Base-by-base conservation (phyloP, 208 protist genomes). In the Trypanosomatidae sp. region DNA sequence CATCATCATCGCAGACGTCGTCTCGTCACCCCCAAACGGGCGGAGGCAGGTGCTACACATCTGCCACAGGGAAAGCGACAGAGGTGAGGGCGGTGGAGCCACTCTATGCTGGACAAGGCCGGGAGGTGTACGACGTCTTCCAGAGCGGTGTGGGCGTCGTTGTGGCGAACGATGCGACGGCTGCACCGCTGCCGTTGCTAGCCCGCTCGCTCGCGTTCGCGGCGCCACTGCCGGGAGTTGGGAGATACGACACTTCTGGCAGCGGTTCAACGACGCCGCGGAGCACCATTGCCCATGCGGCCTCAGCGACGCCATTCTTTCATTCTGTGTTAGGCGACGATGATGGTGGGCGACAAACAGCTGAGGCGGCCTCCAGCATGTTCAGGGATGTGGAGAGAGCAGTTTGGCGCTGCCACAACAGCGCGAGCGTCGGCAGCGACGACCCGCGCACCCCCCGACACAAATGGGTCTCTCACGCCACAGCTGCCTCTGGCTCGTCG, bases 41-140 rank as follows among this genome's bases (percentile, higher is more conserved):
- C 15, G 59, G 33, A 17, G 30, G 22, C 59, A 28, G 19, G 36
- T 5, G 2, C 59, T 19, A 15, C 59, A 43, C 36, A n/a, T 39
- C 59, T 12, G 5, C 30, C 39, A 3, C 59, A n/a, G 43, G 59
- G 13, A n/a, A 65, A 43, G 36, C 5, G 59, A 6, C 1, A 9
- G 36, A 47, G 59, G 39, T 22, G 59, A 65, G 6, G 59, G 3
- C 10, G 7, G 44, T 39, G 62, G n/a, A 28, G 65, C 43, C 65
- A 3, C 65, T 69, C 17, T 69, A 69, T 49, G 65, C 65, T 43
- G 65, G 65, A 7, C 65, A 69, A 39, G 65, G 65, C 19, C n/a
- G 30, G 12, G 28, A 52, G 30, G 49, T 49, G 28, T 46, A 59
- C 65, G 5, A 12, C 28, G 7, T 52, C 49, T n/a, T 58, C 46